Conservation (phyloP, 768 basidiomycete genomes). For the Mycena indigotica region DNA sequence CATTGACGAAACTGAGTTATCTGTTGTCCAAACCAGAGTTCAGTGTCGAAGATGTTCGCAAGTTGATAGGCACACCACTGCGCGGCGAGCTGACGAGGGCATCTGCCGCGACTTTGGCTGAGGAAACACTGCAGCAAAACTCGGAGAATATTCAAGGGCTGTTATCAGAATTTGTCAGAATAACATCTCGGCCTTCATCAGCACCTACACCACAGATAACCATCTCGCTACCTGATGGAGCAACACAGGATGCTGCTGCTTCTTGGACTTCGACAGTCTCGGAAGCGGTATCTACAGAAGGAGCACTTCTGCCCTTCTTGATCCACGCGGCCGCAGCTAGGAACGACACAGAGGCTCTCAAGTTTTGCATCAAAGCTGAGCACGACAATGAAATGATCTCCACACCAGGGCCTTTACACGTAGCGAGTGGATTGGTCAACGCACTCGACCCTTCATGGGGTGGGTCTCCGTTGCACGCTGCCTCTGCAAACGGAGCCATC, state of each 20-base stretch:
- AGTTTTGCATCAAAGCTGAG: conserved; percentile 55
- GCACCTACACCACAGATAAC: conserved; percentile 40
- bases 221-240: conserved; percentile 40
- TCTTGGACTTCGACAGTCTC: conserved; percentile 81
- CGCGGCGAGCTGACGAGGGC: conserved; percentile 84
- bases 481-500: conserved; percentile 66
- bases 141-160: conserved; percentile 65
- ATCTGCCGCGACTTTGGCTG: conserved; percentile 44
- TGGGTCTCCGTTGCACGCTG: conserved; percentile 77
- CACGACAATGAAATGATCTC: conserved; percentile 28
- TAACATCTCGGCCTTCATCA: conserved; percentile 46
- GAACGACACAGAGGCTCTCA: conserved; percentile 64
- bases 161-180: conserved; percentile 67
- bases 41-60: conserved; percentile 63
- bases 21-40: conserved; percentile 86
- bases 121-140: conserved; percentile 48
- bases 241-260: conserved; percentile 52
- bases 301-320: conserved; percentile 72
- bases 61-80: conserved; percentile 74
- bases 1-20: conserved; percentile 87
- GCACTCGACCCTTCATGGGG: conserved; percentile 71
- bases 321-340: conserved; percentile 77
- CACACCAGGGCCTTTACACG: conserved; percentile 30
- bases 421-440: conserved; percentile 74
- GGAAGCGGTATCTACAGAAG: conserved; percentile 70